Conservation (phyloP, 139 green algal genomes). For the Raphidocelis subcapitata region DNA sequence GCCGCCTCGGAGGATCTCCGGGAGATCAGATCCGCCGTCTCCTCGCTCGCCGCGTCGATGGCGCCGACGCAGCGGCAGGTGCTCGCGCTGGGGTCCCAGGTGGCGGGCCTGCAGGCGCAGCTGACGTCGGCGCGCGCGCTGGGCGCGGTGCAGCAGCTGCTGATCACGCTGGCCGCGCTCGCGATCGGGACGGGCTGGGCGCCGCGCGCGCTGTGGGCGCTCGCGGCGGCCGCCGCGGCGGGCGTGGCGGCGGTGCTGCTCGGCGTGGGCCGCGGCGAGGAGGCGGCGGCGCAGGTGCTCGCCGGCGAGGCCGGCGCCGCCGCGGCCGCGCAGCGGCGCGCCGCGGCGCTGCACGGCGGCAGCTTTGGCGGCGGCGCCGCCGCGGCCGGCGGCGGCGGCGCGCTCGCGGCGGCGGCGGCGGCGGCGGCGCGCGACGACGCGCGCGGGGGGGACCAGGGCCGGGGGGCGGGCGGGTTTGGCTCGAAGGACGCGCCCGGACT, state of each 20-base stretch:
- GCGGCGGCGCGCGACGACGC: no score
- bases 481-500: no score
- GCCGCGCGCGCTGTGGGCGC: neutral
- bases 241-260: neutral
- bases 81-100: neutral
- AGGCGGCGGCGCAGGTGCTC: neutral
- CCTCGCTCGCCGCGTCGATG: neutral
- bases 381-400: no score
- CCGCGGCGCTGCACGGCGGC: neutral
- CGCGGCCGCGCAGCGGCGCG: neutral
- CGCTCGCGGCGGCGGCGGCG: no score
- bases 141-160: neutral
- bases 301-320: neutral
- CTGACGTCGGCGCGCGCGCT: neutral
- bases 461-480: no score
- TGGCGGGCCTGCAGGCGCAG: neutral
- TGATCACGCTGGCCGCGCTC: neutral
- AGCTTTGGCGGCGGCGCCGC: neutral
- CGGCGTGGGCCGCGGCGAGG: neutral
- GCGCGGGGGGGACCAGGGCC: no score
- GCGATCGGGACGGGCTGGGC: neutral
- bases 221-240: neutral
- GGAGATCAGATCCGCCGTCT: neutral
- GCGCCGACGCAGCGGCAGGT: constrained; percentile 1
- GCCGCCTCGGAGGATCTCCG: neutral